Conservation (phyloP, 352 stramenopile genomes). For the Lagenidium giganteum region DNA sequence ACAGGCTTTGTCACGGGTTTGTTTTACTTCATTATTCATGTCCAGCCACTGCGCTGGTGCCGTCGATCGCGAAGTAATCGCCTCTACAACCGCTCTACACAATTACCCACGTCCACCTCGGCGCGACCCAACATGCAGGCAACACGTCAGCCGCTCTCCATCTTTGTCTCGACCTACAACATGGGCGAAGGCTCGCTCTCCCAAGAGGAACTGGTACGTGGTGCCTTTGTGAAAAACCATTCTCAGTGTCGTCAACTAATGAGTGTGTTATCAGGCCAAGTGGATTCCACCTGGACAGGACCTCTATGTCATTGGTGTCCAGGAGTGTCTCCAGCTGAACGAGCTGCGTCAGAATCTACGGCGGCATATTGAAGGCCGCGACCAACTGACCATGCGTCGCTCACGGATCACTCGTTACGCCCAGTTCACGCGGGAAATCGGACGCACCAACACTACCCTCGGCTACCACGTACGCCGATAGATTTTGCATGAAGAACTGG, state of each 20-base stretch:
- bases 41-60: slow-evolving; percentile 10
- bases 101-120: slow-evolving; percentile 24
- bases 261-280: slow-evolving; percentile 27
- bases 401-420: slow-evolving; percentile 17
- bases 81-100: background rate
- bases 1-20: slow-evolving; percentile 52
- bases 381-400: slow-evolving; percentile 17
- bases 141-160: slow-evolving; percentile 41
- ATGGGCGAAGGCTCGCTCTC: slow-evolving; percentile 68
- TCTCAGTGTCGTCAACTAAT: background rate
- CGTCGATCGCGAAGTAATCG: background rate
- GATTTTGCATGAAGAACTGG: background rate
- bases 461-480: slow-evolving; percentile 60
- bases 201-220: slow-evolving; percentile 30
- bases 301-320: slow-evolving; percentile 84
- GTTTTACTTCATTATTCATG: slow-evolving; percentile 34
- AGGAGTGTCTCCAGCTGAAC: slow-evolving; percentile 82
- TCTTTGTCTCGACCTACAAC: slow-evolving; percentile 85
- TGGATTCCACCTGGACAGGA: slow-evolving; percentile 83
- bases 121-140: slow-evolving; percentile 19
- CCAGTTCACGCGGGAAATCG: slow-evolving; percentile 77
- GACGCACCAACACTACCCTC: slow-evolving; percentile 71
- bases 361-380: slow-evolving; percentile 53
- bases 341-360: slow-evolving; percentile 55
- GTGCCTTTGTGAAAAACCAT: background rate